These are phyloP conservation scores for Diaporthe humulicola DNA, from an alignment of 2,329 filamentous ascomycete species.

Conservation along the genomic window DNA sequence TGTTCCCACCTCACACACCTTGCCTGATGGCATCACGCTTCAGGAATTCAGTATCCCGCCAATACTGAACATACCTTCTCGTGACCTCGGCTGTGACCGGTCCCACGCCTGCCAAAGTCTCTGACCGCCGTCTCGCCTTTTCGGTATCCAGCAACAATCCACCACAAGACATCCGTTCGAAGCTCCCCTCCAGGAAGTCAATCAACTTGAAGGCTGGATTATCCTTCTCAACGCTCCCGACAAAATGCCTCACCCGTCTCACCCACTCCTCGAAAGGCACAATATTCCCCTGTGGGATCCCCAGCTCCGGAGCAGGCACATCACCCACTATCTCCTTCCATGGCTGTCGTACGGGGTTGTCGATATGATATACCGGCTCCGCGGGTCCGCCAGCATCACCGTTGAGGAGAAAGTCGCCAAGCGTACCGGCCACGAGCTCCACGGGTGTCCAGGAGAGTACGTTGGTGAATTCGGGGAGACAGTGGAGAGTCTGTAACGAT, in stretches of 20 bases:
- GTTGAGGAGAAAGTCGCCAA: neutral
- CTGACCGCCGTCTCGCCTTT: neutral
- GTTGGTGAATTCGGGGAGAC: neutral
- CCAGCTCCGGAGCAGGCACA: neutral
- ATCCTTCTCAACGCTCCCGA: neutral
- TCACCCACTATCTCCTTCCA: neutral
- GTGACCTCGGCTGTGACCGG: neutral
- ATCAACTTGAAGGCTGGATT: neutral
- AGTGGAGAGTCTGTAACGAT: neutral
- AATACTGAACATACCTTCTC: neutral
- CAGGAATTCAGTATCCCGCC: neutral
- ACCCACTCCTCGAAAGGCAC: neutral
- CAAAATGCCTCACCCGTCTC: neutral
- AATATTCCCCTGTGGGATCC: neutral
- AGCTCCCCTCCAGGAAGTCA: neutral
- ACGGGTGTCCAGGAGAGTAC: neutral
- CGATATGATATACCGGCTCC: neutral
- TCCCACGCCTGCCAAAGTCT: neutral
- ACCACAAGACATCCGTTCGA: constrained; percentile 13
- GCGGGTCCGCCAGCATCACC: neutral
- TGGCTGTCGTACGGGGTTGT: neutral
- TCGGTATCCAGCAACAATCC: neutral
- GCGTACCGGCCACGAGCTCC: neutral
- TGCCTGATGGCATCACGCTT: neutral
- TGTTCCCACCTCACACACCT: neutral